Evolutionary conservation across 2,329 filamentous ascomycete species (phyloP).

Genomic region (Cladosporium halotolerans): DNA sequence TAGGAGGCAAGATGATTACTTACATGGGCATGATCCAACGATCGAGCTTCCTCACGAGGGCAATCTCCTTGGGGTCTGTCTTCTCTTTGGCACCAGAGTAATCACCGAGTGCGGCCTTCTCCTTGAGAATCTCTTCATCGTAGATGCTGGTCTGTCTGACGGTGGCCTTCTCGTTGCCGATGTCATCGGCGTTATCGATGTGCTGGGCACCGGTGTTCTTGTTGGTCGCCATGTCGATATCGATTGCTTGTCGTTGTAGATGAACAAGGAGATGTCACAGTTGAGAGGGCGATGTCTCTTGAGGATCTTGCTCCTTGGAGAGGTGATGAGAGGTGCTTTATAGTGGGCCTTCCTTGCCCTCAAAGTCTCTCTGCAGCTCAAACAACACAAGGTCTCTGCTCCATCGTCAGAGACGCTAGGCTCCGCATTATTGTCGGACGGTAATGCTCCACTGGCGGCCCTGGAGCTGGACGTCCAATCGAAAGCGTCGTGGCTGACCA

Average conservation of each 20-base stretch:
- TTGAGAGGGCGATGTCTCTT: not conserved
- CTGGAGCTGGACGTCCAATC: not conserved
- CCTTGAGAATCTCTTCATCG: slow-evolving; percentile 10
- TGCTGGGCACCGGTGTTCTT: slow-evolving; percentile 1
- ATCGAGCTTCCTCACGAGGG: slow-evolving; percentile 27
- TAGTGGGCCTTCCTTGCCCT: not conserved
- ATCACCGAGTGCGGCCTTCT: slow-evolving; percentile 14
- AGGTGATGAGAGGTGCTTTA: slow-evolving; percentile 2
- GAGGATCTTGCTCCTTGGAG: not conserved
- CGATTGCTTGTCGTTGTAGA: not conserved
- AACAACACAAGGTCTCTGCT: not conserved
- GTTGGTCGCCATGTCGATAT: slow-evolving; percentile 2
- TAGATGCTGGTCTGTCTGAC: slow-evolving; percentile 5
- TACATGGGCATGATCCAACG: slow-evolving; percentile 25
- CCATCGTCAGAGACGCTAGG: slow-evolving; percentile 2
- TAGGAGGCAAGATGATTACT: not conserved
- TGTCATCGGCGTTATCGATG: not conserved
- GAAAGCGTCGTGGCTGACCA: not conserved
- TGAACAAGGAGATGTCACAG: not conserved
- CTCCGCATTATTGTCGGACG: slow-evolving; percentile 9
- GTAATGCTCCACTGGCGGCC: not conserved
- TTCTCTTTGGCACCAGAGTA: slow-evolving; percentile 29
- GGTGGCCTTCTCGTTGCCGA: slow-evolving; percentile 4
- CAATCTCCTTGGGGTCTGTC: slow-evolving; percentile 27
- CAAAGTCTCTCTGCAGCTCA: not conserved